A percentile compares a stretch with the other conserved stretches of the same genome.
Evolutionary conservation across 73 alveolate genomes (phyloP).

Genomic region (Tetrahymena malaccensis): DNA sequence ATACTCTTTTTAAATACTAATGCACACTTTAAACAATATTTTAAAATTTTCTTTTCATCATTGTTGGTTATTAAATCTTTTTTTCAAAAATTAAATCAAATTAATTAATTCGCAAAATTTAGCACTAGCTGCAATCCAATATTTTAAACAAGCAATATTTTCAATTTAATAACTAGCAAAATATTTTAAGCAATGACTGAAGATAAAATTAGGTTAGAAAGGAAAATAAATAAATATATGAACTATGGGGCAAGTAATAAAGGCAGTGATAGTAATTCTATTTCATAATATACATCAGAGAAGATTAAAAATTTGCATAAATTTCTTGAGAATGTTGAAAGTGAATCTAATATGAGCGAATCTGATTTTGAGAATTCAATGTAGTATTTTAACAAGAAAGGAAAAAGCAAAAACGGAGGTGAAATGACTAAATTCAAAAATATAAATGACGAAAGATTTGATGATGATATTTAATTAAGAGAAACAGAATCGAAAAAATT

Average conservation of each 20-base stretch:
- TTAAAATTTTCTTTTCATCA: neutral
- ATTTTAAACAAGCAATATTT: neutral
- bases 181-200: neutral
- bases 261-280: neutral
- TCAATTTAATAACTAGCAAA: neutral
- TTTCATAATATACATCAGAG: constrained; percentile 11
- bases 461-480: neutral
- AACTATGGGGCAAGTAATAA: neutral
- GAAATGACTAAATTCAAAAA: neutral
- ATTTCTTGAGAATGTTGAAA: constrained; percentile 38
- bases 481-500: neutral
- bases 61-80: neutral
- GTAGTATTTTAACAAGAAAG: neutral
- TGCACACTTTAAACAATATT: neutral
- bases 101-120: neutral
- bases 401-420: neutral
- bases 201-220: neutral
- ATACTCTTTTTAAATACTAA: too few relatives aligned
- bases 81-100: neutral
- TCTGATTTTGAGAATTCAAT: neutral
- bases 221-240: constrained; percentile 14
- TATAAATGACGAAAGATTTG: neutral
- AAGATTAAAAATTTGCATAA: constrained; percentile 27
- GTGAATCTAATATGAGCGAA: neutral
- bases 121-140: neutral